Base-by-base conservation (phyloP, 495 filamentous ascomycete species). In the Diplogelasinospora grovesii region DNA sequence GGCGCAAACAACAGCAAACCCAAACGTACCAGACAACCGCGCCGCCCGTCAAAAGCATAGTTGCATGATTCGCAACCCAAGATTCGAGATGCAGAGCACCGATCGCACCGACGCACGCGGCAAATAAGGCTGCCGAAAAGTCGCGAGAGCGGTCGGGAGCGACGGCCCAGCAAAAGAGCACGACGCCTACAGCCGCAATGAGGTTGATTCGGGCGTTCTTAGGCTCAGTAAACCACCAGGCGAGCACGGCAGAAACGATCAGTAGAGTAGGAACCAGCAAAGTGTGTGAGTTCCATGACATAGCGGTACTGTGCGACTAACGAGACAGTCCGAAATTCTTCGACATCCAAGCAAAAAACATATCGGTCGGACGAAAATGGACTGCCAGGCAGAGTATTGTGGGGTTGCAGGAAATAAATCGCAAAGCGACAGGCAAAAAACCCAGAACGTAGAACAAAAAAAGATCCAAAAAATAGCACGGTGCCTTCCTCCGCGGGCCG, bases 261-360 rank as follows among this genome's bases (percentile, higher is more conserved):
- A 76, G 61, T 48, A 75, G 46, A 37, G 65, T 67, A 50, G 65
- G 65, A 45, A 66, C 61, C 56, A 63, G 64, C 58, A 64, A 62
- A 41, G 66, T 58, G 64, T 62, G 65, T 62, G 61, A 63, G 60
- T 60, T 63, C 64, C 66, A 73, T 71, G 63, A 69, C 65, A 66
- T 70, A 62, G 57, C 66, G 67, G 53, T 65, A 51, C 50, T 60
- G 48, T 63, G 46, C 20, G 35, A 24, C 36, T 37, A 19, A 24
- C n/a, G n/a, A n/a, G n/a, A n/a, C n/a, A n/a, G n/a, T n/a, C n/a
- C n/a, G n/a, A n/a, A n/a, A n/a, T n/a, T n/a, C n/a, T n/a, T n/a
- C n/a, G n/a, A n/a, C n/a, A n/a, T n/a, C n/a, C n/a, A n/a, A n/a
- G n/a, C n/a, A 36, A 13, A 28, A 28, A 22, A 35, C n/a, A n/a